These are phyloP conservation scores for Zygoascus tannicola DNA, from an alignment of 805 yeast genomes.

Conservation along the genomic window DNA sequence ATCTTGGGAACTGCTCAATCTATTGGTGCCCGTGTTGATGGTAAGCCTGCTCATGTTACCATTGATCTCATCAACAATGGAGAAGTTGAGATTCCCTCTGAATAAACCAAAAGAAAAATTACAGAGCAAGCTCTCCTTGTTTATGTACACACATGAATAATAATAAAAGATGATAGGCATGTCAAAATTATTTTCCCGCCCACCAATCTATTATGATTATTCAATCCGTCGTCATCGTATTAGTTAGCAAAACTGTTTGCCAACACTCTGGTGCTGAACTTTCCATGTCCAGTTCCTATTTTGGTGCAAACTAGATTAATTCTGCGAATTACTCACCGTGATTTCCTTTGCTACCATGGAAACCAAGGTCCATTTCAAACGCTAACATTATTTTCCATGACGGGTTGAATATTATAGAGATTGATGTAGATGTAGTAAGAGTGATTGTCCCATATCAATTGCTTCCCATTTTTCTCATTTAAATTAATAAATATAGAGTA, in stretches of 20 bases:
- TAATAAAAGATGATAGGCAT: conserved; percentile 1
- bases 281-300: conserved; percentile 73
- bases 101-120: conserved; percentile 11
- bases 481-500: background rate
- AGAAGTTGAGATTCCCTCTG: conserved; percentile 60
- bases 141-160: conserved; percentile 11
- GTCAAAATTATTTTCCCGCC: background rate
- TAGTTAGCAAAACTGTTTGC: conserved; percentile 57
- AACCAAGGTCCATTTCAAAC: conserved; percentile 62
- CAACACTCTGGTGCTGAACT: conserved; percentile 86
- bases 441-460: too few relatives aligned
- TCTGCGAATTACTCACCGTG: conserved; percentile 67
- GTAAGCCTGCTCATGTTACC: conserved; percentile 98
- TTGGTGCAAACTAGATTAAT: conserved; percentile 79
- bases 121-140: background rate
- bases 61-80: conserved; percentile 98
- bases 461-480: background rate
- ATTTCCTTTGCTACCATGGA: conserved; percentile 33
- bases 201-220: background rate
- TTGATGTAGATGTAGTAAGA: too few relatives aligned
- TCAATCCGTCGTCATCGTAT: too few relatives aligned
- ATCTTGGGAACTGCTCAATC: conserved; percentile 99
- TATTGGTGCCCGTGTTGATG: conserved; percentile 98
- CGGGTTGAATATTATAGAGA: too few relatives aligned
- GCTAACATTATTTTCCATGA: conserved; percentile 35